Base-by-base conservation (phyloP, 2,329 filamentous ascomycete species). In the Verticillium zaregamsianum region DNA sequence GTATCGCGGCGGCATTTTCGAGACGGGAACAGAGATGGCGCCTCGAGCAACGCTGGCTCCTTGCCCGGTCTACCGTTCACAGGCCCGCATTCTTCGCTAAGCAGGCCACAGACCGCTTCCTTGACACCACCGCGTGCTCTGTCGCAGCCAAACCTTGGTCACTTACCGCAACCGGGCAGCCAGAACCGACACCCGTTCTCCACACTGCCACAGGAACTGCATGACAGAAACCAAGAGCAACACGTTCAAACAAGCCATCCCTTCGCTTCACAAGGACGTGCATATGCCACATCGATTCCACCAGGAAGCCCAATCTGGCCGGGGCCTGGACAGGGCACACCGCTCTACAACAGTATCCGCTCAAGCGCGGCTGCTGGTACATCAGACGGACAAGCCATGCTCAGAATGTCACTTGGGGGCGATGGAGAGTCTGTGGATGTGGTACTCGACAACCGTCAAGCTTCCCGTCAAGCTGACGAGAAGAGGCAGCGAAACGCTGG, bases 401-500 rank as follows among this genome's bases (percentile, higher is more conserved):
- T 65, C 37, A 63, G 60, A 32, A 62, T 65, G 17, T 58, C 56
- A n/a, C 32, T 75, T 75, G 55, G 74, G 60, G 60, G 74, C 70
- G 67, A 78, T 74, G 49, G 78, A 77, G 54, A 72, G 75, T 33
- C 55, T 23, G 58, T 59, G 15, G 82, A 86, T 52, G 74, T 81
- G 11, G 86, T 93, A 57, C 88, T 94, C 11, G 92, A 96, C 71
- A 87, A 91, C 54, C 90, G 92, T 67, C 90, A 92, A 68, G 92
- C 90, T 14, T 96, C 92, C 14, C 89, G 88, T 67, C 87, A 91
- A 68, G 90, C 91, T 45, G 91, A 95, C 69, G 91, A 96, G 74
- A 96, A 95, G 76, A 83, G 92, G 61, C 89, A 90, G 73, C 86
- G 92, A 59, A 96, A 96, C 70, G 92, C 92, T 49, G 90, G 90